Conservation (phyloP, 73 alveolate genomes). For the Paramecium biaurelia region DNA sequence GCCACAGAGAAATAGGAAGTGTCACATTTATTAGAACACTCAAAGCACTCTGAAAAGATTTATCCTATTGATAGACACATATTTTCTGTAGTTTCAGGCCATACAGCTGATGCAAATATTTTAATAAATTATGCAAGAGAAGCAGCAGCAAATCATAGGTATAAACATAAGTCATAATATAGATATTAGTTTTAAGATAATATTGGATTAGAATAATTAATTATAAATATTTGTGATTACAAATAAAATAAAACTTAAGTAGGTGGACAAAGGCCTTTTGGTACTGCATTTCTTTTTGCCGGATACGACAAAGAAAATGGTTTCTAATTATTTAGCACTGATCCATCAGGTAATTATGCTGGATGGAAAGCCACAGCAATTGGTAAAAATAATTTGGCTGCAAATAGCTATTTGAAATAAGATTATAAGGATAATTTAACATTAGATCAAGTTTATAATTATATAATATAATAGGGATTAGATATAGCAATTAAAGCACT, state of each 20-base stretch:
- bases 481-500: slow-evolving; percentile 79
- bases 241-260: slow-evolving; percentile 75
- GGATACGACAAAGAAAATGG: slow-evolving; percentile 80
- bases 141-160: slow-evolving; percentile 69
- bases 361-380: slow-evolving; percentile 85
- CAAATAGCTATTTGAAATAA: slow-evolving; percentile 73
- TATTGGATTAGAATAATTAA: slow-evolving; percentile 75
- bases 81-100: slow-evolving; percentile 75
- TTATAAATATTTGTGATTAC: slow-evolving; percentile 70
- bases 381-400: slow-evolving; percentile 72
- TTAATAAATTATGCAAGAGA: slow-evolving; percentile 75
- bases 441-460: slow-evolving; percentile 66
- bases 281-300: slow-evolving; percentile 78
- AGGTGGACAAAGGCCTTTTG: slow-evolving; percentile 78
- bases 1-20: slow-evolving; percentile 73
- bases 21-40: slow-evolving; percentile 71
- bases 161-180: not conserved
- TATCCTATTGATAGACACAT: slow-evolving; percentile 67
- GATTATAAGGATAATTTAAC: slow-evolving; percentile 77
- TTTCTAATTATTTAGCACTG: slow-evolving; percentile 73
- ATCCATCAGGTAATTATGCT: slow-evolving; percentile 78
- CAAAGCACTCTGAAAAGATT: slow-evolving; percentile 64
- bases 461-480: slow-evolving; percentile 41
- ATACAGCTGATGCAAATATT: slow-evolving; percentile 79
- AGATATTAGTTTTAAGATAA: slow-evolving; percentile 60